These are phyloP conservation scores for Peronospora farinosa DNA, from an alignment of 352 stramenopile species.

Conservation along the genomic window DNA sequence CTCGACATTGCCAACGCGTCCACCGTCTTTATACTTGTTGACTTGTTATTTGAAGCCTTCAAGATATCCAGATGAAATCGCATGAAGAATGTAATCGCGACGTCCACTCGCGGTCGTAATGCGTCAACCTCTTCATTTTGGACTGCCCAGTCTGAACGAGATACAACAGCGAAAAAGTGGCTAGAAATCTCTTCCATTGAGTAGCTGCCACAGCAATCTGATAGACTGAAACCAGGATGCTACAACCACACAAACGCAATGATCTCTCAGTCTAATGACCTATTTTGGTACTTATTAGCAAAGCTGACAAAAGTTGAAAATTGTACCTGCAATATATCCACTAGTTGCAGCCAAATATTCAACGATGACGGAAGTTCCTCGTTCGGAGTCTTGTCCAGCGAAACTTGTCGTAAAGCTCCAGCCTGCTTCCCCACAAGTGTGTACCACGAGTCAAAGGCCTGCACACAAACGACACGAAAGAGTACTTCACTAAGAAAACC, in stretches of 20 bases:
- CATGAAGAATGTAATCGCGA: slow-evolving; percentile 61
- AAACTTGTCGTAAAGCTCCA: slow-evolving; percentile 29
- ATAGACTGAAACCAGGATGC: slow-evolving; percentile 52
- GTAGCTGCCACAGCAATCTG: slow-evolving; percentile 31
- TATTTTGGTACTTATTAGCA: background rate
- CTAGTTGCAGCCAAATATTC: slow-evolving; percentile 65
- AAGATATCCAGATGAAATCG: slow-evolving; percentile 53
- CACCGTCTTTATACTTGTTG: slow-evolving; percentile 31
- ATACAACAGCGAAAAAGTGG: slow-evolving; percentile 45
- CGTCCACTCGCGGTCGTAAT: slow-evolving; percentile 34
- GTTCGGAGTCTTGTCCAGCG: slow-evolving; percentile 46
- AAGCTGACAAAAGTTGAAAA: background rate
- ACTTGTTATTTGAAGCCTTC: slow-evolving; percentile 46
- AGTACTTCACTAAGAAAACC: background rate
- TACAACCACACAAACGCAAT: slow-evolving; percentile 18
- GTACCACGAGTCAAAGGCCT: slow-evolving; percentile 79
- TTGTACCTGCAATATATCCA: slow-evolving; percentile 72
- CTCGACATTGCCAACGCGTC: slow-evolving; percentile 46
- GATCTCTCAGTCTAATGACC: background rate
- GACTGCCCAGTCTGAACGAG: slow-evolving; percentile 24
- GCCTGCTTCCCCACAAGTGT: slow-evolving; percentile 41
- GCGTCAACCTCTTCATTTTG: slow-evolving; percentile 13
- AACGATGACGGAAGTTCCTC: slow-evolving; percentile 53
- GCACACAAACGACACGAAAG: background rate
- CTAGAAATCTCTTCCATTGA: slow-evolving; percentile 35